Percentiles rank a stretch among this genome's conserved stretches.
Evolutionary conservation across 495 filamentous ascomycete species (phyloP).

Genomic region (Penicillium goetzii): DNA sequence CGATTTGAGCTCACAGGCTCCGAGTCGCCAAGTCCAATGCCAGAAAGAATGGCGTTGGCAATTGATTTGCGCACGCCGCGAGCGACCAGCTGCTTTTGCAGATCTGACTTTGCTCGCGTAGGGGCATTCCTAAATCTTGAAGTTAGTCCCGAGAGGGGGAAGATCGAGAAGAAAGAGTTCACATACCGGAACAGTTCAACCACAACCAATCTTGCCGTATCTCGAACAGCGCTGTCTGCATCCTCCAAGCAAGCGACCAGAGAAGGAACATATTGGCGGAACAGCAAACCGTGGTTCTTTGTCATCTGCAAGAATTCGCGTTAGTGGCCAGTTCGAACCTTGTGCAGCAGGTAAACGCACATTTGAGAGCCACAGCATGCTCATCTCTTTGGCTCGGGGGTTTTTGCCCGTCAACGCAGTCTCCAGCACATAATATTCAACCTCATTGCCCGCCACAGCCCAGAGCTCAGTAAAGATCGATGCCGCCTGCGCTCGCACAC

Average conservation of each 20-base stretch:
- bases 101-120: constrained; percentile 80
- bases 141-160: constrained; percentile 15
- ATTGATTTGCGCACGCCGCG: constrained; percentile 85
- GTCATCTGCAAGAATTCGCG: constrained; percentile 62
- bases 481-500: constrained; percentile 68
- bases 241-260: constrained; percentile 88
- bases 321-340: constrained; percentile 8
- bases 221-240: constrained; percentile 82
- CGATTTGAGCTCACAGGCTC: constrained; percentile 36
- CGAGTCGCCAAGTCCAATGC: constrained; percentile 58
- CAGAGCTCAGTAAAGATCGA: constrained; percentile 75
- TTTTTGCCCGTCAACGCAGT: constrained; percentile 78
- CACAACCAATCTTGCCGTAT: constrained; percentile 76
- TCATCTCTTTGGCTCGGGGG: constrained; percentile 76
- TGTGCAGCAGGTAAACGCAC: constrained; percentile 51
- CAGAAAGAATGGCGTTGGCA: constrained; percentile 72
- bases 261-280: constrained; percentile 78
- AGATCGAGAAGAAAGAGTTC: constrained; percentile 7
- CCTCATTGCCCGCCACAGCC: constrained; percentile 65
- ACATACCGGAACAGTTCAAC: constrained; percentile 82
- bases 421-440: constrained; percentile 80
- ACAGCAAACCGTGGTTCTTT: constrained; percentile 72
- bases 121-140: constrained; percentile 65
- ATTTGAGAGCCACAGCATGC: constrained; percentile 77
- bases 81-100: constrained; percentile 78